Conservation (phyloP, 805 yeast genomes). For the Ogataea neopini region DNA sequence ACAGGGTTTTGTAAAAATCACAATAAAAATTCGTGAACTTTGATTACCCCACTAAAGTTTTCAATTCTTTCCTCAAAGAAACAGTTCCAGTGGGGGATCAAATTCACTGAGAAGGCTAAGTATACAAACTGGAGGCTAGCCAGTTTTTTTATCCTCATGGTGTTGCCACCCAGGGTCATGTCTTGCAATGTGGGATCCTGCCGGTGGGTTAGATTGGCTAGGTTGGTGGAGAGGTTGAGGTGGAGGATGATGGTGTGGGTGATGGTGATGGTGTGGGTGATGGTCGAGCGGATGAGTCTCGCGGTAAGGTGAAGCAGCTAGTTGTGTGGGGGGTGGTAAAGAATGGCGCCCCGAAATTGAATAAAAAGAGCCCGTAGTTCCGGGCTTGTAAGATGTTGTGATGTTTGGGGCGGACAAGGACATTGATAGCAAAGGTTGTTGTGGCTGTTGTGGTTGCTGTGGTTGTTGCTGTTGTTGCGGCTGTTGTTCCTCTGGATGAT, state of each 20-base stretch:
- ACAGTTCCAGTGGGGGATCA: background rate
- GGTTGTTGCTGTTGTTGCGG: background rate
- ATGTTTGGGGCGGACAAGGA: background rate
- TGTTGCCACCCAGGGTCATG: background rate
- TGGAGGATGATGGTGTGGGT: background rate
- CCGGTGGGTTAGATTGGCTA: too few relatives aligned
- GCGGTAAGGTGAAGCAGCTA: background rate
- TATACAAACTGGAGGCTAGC: background rate
- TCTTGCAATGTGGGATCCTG: too few relatives aligned
- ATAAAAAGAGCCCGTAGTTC: background rate
- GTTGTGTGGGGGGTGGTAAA: background rate
- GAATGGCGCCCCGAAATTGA: background rate
- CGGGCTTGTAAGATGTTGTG: background rate
- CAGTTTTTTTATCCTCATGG: background rate
- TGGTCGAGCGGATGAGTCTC: background rate
- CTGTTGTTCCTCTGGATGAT: background rate
- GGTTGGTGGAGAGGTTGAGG: background rate
- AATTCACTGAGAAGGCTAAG: background rate
- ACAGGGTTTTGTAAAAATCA: background rate
- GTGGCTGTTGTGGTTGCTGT: background rate
- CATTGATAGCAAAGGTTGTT: background rate
- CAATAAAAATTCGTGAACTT: background rate
- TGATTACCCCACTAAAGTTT: background rate
- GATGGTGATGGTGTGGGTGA: background rate
- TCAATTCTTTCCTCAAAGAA: constrained; percentile 7